Evolutionary conservation across 371 early-diverging fungal species (phyloP).

Genomic region (Mucor sp.): DNA sequence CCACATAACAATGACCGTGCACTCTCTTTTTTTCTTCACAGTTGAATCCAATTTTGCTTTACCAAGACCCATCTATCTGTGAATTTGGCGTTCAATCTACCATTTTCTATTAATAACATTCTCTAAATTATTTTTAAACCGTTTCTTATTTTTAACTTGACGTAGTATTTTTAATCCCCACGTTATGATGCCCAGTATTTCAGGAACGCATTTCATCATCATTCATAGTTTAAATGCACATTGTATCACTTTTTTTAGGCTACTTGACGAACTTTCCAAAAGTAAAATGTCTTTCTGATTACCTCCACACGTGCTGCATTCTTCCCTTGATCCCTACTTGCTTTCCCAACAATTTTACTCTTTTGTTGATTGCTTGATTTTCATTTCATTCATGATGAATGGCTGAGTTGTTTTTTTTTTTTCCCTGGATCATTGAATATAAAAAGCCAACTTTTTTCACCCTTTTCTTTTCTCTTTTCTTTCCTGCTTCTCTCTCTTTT

Average conservation of each 20-base stretch:
- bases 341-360: background rate
- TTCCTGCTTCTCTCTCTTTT: conserved; percentile 4
- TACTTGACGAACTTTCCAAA: background rate
- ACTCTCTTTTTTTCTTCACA: background rate
- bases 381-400: background rate
- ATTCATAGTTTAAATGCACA: background rate
- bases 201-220: conserved; percentile 2
- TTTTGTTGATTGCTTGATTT: background rate
- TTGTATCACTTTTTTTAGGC: background rate
- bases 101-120: conserved; percentile 2
- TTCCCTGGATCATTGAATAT: background rate
- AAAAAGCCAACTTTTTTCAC: conserved; percentile 6
- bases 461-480: background rate
- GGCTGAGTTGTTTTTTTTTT: background rate
- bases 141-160: background rate
- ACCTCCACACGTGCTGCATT: background rate
- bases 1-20: conserved; percentile 2
- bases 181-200: background rate
- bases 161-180: conserved; percentile 1
- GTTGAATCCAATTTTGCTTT: background rate
- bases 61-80: background rate
- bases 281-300: background rate
- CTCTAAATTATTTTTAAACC: background rate
- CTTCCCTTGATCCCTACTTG: background rate
- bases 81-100: background rate